Evolutionary conservation across 2,329 filamentous ascomycete genomes (phyloP).

Genomic region (Clonostachys sp.): DNA sequence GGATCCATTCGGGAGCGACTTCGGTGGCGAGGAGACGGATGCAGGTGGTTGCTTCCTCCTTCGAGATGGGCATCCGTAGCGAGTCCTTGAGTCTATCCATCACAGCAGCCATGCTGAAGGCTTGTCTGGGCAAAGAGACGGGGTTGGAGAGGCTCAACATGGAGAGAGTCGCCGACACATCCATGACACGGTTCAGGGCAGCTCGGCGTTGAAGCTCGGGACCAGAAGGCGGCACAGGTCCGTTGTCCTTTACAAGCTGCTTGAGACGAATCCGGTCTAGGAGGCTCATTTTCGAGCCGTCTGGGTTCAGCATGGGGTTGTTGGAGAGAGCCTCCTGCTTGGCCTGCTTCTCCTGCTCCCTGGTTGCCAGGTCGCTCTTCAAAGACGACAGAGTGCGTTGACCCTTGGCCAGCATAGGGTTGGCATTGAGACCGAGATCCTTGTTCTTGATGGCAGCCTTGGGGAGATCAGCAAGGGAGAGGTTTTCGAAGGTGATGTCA

Average conservation of each 20-base stretch:
- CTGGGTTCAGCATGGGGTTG: conserved; percentile 28
- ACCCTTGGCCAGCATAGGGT: conserved; percentile 58
- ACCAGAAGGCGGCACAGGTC: conserved; percentile 50
- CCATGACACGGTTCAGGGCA: conserved; percentile 63
- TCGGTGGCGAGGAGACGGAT: conserved; percentile 47
- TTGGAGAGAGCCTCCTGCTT: conserved; percentile 24
- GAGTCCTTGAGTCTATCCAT: conserved; percentile 66
- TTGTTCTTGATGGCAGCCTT: conserved; percentile 25
- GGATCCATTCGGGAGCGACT: conserved; percentile 52
- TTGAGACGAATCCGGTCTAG: conserved; percentile 74
- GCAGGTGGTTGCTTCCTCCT: conserved; percentile 45
- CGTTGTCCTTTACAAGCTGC: conserved; percentile 52
- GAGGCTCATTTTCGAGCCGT: conserved; percentile 57
- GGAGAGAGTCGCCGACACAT: conserved; percentile 63
- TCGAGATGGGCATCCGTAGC: conserved; percentile 48
- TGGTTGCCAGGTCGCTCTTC: conserved; percentile 53
- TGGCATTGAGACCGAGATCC: conserved; percentile 32
- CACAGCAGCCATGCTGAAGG: conserved; percentile 61
- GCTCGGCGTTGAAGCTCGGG: conserved; percentile 56
- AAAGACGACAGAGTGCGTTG: conserved; percentile 66
- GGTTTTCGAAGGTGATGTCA: conserved; percentile 42
- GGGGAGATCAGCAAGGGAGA: conserved; percentile 45
- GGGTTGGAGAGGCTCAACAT: conserved; percentile 56
- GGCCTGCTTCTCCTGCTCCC: conserved; percentile 39
- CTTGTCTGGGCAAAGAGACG: conserved; percentile 47